Evolutionary conservation across 1,139 yeast genomes (phyloP).

Genomic region (Meyerozyma sp.): DNA sequence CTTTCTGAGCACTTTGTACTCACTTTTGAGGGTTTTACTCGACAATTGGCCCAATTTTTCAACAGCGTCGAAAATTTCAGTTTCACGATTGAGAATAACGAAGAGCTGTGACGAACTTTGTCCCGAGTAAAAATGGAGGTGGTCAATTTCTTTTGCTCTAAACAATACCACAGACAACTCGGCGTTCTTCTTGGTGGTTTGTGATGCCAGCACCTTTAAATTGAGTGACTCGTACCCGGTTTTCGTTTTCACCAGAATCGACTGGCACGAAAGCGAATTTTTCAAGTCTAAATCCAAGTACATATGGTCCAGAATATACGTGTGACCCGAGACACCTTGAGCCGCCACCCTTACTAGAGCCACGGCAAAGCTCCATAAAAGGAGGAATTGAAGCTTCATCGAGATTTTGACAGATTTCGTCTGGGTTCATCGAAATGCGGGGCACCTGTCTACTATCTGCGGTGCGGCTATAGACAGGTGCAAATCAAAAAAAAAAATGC

Average conservation of each 20-base stretch:
- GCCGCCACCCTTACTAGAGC: background rate
- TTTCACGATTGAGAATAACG: background rate
- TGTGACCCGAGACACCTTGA: background rate
- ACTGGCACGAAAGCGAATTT: background rate
- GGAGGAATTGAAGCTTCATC: background rate
- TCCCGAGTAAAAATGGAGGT: background rate
- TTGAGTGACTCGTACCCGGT: background rate
- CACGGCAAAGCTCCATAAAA: background rate
- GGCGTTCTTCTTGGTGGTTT: background rate
- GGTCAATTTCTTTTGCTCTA: background rate
- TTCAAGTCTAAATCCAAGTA: background rate
- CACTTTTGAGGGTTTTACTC: background rate
- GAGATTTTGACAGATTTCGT: background rate
- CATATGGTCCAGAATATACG: background rate
- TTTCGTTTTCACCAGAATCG: background rate
- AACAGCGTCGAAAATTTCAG: background rate
- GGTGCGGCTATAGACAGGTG: no score
- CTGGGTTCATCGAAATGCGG: background rate
- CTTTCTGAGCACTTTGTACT: background rate
- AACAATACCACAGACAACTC: background rate
- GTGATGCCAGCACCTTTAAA: background rate
- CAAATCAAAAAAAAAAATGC: no score
- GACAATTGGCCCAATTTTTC: background rate
- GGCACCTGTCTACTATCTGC: background rate
- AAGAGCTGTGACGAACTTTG: background rate